Percentiles rank a stretch among this genome's conserved stretches.
phyloP scores from a whole-genome alignment of 2,329 filamentous ascomycete species.

The Huntiella moniliformis region DNA sequence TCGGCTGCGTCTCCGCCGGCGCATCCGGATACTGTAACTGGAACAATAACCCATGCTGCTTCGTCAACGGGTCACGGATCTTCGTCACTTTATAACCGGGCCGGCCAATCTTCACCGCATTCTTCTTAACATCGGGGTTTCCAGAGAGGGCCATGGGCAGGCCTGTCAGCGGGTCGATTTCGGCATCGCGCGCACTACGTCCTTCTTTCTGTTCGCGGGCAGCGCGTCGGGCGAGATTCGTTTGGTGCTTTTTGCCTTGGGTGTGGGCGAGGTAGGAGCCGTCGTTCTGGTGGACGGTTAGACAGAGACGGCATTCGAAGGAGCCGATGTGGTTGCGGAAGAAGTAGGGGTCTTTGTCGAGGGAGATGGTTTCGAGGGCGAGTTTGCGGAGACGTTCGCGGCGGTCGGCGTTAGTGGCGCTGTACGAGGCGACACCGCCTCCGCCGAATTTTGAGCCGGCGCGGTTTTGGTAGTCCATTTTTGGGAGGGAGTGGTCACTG shows the following conservation, averaged over 20 bases:
- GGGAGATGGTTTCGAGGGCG: constrained; percentile 94
- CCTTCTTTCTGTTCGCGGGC: constrained; percentile 91
- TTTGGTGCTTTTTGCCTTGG: constrained; percentile 96
- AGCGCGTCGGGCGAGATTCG: constrained; percentile 84
- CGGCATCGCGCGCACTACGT: constrained; percentile 34
- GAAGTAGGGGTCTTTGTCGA: constrained; percentile 98
- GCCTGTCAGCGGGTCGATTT: constrained; percentile 48
- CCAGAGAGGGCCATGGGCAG: constrained; percentile 60
- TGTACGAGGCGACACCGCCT: constrained; percentile 85
- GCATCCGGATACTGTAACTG: constrained; percentile 94
- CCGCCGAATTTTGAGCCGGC: constrained; percentile 96
- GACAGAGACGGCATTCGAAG: constrained; percentile 90
- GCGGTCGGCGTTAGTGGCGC: constrained; percentile 87
- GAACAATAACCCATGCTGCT: constrained; percentile 83
- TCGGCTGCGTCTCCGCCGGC: constrained; percentile 51
- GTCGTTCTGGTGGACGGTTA: constrained; percentile 97
- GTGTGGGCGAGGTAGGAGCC: constrained; percentile 97
- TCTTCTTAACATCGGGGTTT: constrained; percentile 41
- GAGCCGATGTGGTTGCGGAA: constrained; percentile 99
- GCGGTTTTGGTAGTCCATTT: constrained; percentile 69
- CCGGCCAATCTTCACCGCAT: constrained; percentile 83
- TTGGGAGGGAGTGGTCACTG: neutral
- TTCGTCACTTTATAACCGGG: constrained; percentile 98
- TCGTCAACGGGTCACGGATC: constrained; percentile 69
- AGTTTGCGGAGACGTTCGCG: constrained; percentile 95